phyloP scores from a whole-genome alignment of 2,329 filamentous ascomycete genomes.

The Epichloe hybrida region DNA sequence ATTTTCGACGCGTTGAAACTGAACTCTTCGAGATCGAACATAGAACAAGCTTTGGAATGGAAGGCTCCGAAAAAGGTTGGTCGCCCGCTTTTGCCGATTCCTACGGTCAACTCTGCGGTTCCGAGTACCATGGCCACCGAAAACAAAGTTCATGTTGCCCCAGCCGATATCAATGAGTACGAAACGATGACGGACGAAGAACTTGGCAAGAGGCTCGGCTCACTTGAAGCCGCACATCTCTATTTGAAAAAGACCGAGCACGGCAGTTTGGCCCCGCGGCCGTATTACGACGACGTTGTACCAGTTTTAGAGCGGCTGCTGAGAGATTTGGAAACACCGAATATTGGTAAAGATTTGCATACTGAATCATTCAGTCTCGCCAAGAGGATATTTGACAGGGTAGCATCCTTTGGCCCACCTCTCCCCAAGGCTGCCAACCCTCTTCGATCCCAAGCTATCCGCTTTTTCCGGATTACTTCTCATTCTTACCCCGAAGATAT shows the following conservation, averaged over 20 bases:
- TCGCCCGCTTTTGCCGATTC: background rate
- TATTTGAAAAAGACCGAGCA: constrained; percentile 1
- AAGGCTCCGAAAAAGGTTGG: background rate
- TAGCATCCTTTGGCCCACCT: constrained; percentile 8
- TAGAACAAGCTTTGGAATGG: background rate
- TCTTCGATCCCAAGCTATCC: constrained; percentile 10
- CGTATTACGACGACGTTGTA: constrained; percentile 5
- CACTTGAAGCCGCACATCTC: constrained; percentile 1
- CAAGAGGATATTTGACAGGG: constrained; percentile 7
- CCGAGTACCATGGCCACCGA: background rate
- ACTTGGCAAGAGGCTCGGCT: background rate
- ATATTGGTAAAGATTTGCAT: background rate
- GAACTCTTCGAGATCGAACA: background rate
- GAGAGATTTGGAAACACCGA: constrained; percentile 1
- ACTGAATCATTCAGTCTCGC: constrained; percentile 6
- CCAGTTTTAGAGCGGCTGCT: constrained; percentile 6
- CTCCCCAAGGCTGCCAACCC: constrained; percentile 4
- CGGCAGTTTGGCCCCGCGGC: background rate
- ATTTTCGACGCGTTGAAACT: constrained; percentile 1
- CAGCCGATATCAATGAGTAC: background rate
- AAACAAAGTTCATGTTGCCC: background rate
- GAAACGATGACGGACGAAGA: background rate
- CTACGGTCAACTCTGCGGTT: background rate
- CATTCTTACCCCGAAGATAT: constrained; percentile 9
- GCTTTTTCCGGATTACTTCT: constrained; percentile 13